Conservation (phyloP, 2,329 filamentous ascomycete species). For the Sporothrix luriei region DNA sequence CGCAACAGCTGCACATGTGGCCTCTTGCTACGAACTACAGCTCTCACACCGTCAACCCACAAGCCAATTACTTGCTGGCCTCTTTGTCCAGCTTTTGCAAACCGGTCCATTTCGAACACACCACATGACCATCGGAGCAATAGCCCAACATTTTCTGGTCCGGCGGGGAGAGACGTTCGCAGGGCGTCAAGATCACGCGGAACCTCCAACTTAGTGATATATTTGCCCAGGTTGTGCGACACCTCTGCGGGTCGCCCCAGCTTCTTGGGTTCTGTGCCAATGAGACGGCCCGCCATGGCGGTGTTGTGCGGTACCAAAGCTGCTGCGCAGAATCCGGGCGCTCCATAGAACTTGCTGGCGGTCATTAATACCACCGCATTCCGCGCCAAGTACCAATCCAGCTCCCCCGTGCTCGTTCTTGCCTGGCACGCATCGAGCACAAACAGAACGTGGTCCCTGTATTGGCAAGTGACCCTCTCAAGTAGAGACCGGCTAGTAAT, state of each 20-base stretch:
- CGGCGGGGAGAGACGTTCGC: conserved; percentile 16
- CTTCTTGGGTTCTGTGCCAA: not conserved
- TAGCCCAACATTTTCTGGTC: conserved; percentile 24
- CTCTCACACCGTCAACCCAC: conserved; percentile 21
- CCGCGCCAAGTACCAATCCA: conserved; percentile 31
- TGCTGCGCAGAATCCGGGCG: conserved; percentile 30
- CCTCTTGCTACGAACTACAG: not conserved
- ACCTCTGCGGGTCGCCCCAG: not conserved
- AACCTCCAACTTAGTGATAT: conserved; percentile 29
- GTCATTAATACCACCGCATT: conserved; percentile 28
- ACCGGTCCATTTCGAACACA: conserved; percentile 30
- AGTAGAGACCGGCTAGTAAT: conserved; percentile 28
- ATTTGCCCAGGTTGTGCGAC: not conserved
- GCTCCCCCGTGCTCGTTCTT: conserved; percentile 22
- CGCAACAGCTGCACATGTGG: conserved; percentile 22
- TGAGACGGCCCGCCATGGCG: not conserved
- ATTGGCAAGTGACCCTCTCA: conserved; percentile 12
- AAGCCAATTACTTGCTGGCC: conserved; percentile 12
- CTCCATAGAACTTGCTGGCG: conserved; percentile 31
- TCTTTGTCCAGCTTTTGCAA: conserved; percentile 1
- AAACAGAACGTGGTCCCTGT: conserved; percentile 24
- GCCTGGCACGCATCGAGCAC: conserved; percentile 31
- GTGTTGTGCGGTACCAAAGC: conserved; percentile 24
- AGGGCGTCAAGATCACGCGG: conserved; percentile 5
- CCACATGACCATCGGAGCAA: conserved; percentile 31